Conservation (phyloP, 495 filamentous ascomycete genomes). For the Copromyces sp. region DNA sequence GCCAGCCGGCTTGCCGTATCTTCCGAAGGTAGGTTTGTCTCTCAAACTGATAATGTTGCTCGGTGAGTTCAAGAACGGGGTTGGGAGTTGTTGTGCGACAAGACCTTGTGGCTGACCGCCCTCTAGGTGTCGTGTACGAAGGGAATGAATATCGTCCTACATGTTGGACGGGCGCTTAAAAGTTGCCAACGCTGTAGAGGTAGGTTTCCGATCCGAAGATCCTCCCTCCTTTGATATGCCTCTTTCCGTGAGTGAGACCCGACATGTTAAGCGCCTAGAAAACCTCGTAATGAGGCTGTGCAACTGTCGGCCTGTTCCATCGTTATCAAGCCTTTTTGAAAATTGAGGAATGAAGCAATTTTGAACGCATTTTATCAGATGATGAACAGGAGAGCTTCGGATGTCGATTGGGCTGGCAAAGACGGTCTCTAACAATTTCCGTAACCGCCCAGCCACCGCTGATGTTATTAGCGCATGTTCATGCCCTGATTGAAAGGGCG, state of each 20-base stretch:
- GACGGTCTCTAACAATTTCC: conserved; percentile 18
- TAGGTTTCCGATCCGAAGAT: background rate
- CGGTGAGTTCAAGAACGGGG: background rate
- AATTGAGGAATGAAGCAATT: background rate
- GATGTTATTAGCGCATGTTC: background rate
- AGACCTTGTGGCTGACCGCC: background rate
- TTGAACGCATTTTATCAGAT: background rate
- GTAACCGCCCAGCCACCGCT: conserved; percentile 9
- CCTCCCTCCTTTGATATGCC: background rate
- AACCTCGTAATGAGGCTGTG: background rate
- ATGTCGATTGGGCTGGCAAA: conserved; percentile 7
- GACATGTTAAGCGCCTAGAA: background rate
- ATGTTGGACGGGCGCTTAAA: background rate
- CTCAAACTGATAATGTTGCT: background rate
- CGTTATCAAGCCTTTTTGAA: background rate
- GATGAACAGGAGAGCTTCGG: background rate
- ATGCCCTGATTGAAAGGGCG: background rate
- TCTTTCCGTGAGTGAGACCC: background rate
- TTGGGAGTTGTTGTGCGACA: background rate
- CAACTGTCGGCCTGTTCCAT: background rate
- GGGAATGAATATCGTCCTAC: background rate
- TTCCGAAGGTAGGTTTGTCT: background rate
- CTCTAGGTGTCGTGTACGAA: background rate
- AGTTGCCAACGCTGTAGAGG: background rate
- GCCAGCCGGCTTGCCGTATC: background rate